Percentiles rank a stretch among this genome's conserved stretches.
Evolutionary conservation across 2,329 filamentous ascomycete genomes (phyloP).

Genomic region (Sporothrix variecibatus): DNA sequence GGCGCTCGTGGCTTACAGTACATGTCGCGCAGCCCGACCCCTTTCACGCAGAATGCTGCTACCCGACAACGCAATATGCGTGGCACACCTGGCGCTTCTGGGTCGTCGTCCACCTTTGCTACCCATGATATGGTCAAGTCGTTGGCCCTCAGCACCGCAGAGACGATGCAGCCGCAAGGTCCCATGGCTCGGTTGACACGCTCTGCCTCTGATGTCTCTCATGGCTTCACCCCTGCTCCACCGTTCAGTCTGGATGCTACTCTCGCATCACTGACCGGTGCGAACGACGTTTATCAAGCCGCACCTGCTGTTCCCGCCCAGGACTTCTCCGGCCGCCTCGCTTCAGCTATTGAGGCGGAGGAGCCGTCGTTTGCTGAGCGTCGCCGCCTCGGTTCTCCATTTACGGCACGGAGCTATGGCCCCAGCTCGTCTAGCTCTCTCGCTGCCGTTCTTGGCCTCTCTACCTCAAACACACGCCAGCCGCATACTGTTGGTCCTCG

Average conservation of each 20-base stretch:
- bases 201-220: slow-evolving; percentile 33
- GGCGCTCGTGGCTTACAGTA: slow-evolving; percentile 48
- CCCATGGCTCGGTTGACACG: slow-evolving; percentile 62
- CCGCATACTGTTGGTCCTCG: slow-evolving; percentile 54
- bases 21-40: slow-evolving; percentile 57
- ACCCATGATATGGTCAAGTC: slow-evolving; percentile 65
- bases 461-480: slow-evolving; percentile 43
- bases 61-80: slow-evolving; percentile 52
- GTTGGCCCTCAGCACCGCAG: slow-evolving; percentile 62
- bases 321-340: slow-evolving; percentile 19
- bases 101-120: slow-evolving; percentile 55
- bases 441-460: slow-evolving; percentile 43
- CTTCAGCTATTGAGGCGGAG: slow-evolving; percentile 26
- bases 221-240: neutral
- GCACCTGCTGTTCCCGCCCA: neutral
- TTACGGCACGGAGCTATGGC: slow-evolving; percentile 61
- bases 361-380: slow-evolving; percentile 39
- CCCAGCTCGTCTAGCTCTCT: slow-evolving; percentile 59
- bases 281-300: neutral
- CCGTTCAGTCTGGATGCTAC: neutral
- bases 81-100: slow-evolving; percentile 40
- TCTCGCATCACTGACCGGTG: neutral
- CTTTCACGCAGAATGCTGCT: slow-evolving; percentile 52
- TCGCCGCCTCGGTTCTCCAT: slow-evolving; percentile 55
- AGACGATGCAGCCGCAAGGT: slow-evolving; percentile 64